Percentiles rank a stretch among this genome's conserved stretches.
Conservation (phyloP, 208 protist species). For the Trypanosomatidae sp. region DNA sequence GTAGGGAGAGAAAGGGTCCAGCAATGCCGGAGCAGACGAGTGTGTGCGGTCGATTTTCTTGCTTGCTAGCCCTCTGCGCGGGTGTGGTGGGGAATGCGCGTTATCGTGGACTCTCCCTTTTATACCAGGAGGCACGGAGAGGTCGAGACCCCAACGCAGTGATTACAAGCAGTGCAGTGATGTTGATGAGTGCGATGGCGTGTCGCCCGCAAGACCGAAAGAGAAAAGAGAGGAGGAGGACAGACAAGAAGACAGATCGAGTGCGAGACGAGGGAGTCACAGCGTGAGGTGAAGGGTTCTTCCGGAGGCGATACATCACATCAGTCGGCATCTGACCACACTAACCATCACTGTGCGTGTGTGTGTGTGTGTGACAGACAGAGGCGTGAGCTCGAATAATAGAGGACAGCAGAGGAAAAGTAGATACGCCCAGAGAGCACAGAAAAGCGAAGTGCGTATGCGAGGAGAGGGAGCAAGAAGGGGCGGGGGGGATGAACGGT, state of each 20-base stretch:
- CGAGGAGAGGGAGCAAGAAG: not conserved
- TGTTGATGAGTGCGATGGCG: not conserved
- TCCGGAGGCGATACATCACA: not conserved
- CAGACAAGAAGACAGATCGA: slow-evolving; percentile 1
- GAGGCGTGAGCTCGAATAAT: not conserved
- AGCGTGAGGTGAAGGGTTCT: slow-evolving; percentile 1
- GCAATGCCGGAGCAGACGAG: too few species aligned
- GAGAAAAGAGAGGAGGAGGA: not conserved
- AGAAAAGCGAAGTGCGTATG: not conserved
- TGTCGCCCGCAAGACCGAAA: not conserved
- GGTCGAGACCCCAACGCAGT: not conserved
- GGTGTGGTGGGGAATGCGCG: not conserved
- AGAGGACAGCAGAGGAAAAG: not conserved
- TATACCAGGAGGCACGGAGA: not conserved
- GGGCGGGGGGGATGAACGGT: not conserved
- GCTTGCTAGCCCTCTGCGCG: not conserved
- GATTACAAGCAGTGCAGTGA: not conserved
- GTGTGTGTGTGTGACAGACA: not conserved
- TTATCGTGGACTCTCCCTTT: not conserved
- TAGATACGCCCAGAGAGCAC: not conserved
- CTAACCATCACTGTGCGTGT: not conserved
- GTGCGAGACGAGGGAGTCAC: not conserved
- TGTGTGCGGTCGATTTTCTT: too few species aligned
- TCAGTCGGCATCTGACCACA: not conserved
- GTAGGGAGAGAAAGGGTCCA: too few species aligned